phyloP scores from a whole-genome alignment of 1,284 basidiomycete genomes.

The Cystobasidium sp. region DNA sequence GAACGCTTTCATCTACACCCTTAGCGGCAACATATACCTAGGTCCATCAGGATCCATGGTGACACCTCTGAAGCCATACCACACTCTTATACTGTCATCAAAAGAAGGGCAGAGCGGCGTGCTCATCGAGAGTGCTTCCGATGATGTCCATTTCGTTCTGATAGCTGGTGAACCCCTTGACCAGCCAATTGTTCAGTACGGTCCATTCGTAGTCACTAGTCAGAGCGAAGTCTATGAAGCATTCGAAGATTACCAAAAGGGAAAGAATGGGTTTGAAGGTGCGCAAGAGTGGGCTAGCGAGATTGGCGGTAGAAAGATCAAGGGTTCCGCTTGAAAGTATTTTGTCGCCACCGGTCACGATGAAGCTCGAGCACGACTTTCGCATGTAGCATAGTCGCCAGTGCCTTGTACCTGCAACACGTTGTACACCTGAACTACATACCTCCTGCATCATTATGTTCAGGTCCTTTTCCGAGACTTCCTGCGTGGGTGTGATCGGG shows the following conservation, averaged over 20 bases:
- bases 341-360: not conserved
- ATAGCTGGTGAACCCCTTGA: conserved; percentile 86
- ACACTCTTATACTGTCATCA: conserved; percentile 64
- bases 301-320: conserved; percentile 36
- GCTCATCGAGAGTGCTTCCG: conserved; percentile 35
- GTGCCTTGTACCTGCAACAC: no score
- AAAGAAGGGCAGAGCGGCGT: conserved; percentile 67
- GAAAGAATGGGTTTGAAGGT: conserved; percentile 86
- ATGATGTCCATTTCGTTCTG: conserved; percentile 54
- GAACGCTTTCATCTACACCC: conserved; percentile 56
- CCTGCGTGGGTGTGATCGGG: no score
- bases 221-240: conserved; percentile 80
- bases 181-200: conserved; percentile 84
- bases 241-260: conserved; percentile 74
- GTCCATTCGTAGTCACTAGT: conserved; percentile 79
- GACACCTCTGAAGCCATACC: conserved; percentile 54
- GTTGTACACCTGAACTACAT: no score
- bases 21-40: conserved; percentile 44
- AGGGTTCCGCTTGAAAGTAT: conserved; percentile 14
- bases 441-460: no score
- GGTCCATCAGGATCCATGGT: conserved; percentile 70
- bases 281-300: conserved; percentile 58
- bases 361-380: no score
- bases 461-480: no score
- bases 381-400: no score